phyloP scores from a whole-genome alignment of 2,329 filamentous ascomycete genomes.

The Parastagonospora nodorum region DNA sequence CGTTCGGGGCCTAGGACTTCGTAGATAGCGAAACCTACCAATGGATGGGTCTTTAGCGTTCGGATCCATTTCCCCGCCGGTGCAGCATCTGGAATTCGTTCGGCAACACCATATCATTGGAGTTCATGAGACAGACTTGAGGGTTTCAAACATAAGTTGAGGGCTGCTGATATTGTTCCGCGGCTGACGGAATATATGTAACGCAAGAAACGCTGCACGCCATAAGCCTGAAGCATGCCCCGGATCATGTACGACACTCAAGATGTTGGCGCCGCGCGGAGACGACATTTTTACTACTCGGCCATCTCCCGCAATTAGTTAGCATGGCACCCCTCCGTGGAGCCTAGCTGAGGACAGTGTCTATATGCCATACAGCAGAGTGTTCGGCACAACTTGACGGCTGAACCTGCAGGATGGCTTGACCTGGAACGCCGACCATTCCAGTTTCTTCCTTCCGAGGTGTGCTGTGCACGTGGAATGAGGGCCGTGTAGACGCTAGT shows the following conservation, averaged over 20 bases:
- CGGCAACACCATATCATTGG: too few species aligned
- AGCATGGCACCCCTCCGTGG: background rate
- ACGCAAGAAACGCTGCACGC: background rate
- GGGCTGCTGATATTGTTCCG: background rate
- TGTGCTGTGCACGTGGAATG: slow-evolving; percentile 16
- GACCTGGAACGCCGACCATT: slow-evolving; percentile 2
- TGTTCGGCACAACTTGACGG: background rate
- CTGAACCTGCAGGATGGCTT: background rate
- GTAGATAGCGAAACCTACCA: background rate
- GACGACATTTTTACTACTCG: background rate
- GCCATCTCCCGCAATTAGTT: background rate
- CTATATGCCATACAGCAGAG: background rate
- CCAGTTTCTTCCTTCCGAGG: slow-evolving; percentile 2
- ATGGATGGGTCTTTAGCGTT: too few species aligned
- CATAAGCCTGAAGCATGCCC: slow-evolving; percentile 4
- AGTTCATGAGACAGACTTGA: too few species aligned
- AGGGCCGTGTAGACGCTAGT: slow-evolving; percentile 7
- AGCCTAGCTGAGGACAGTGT: background rate
- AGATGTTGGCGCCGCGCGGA: slow-evolving; percentile 7
- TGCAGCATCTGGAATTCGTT: too few species aligned
- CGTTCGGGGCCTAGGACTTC: background rate
- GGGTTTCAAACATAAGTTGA: too few species aligned
- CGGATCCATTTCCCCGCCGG: too few species aligned
- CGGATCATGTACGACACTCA: background rate
- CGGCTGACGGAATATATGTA: slow-evolving; percentile 5